Percentiles rank a stretch among this genome's conserved stretches.
These are phyloP conservation scores for Metarhizium anisopliae DNA, from an alignment of 2,329 filamentous ascomycete species.

Conservation along the genomic window DNA sequence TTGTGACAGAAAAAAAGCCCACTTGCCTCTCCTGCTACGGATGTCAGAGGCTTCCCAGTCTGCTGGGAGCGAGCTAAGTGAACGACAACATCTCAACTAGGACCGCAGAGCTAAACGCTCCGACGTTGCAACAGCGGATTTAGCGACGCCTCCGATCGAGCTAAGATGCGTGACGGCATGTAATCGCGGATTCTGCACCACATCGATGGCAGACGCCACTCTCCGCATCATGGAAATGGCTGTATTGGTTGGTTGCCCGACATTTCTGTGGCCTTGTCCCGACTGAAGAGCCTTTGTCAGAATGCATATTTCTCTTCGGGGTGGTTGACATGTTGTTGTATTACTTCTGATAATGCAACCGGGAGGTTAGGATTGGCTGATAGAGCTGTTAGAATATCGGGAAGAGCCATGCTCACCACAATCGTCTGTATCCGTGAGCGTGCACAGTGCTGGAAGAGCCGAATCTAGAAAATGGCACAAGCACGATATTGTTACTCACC, in stretches of 20 bases:
- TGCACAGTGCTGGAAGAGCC: not conserved
- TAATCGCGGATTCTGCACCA: not conserved
- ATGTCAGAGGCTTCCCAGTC: not conserved
- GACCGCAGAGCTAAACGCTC: not conserved
- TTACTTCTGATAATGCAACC: not conserved
- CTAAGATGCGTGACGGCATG: not conserved
- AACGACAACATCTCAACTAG: not conserved
- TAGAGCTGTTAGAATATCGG: too few relatives aligned
- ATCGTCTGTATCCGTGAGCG: not conserved
- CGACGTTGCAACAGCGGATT: not conserved
- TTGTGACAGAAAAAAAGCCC: not conserved
- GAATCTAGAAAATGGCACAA: too few relatives aligned
- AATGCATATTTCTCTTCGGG: not conserved
- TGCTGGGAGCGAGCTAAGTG: not conserved
- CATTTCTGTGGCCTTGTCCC: too few relatives aligned
- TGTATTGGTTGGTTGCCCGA: not conserved
- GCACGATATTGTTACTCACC: too few relatives aligned
- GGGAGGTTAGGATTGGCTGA: not conserved
- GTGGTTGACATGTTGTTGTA: not conserved
- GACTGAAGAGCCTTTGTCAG: too few relatives aligned
- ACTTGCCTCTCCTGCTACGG: not conserved
- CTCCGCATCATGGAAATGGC: not conserved
- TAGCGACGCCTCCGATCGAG: not conserved
- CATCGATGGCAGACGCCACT: not conserved
- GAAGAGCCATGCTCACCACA: not conserved